Evolutionary conservation across 305 asterid genomes (phyloP), one percentile per base, ranked within the genome.

Genomic region (Solanum hybrid): DNA sequence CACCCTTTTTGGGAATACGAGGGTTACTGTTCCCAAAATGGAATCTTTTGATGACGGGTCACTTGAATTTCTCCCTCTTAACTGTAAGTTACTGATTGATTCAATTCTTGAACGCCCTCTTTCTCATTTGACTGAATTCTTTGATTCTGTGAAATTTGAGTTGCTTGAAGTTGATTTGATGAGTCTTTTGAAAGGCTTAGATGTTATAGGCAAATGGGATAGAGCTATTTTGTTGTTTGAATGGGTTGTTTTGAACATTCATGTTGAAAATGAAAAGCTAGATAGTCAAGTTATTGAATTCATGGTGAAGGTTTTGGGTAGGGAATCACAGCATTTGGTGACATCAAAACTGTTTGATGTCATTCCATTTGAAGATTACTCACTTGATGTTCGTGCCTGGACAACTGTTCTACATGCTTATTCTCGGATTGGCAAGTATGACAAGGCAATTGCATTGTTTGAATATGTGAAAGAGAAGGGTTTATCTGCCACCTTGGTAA

Each of bases 351-450:
- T 96, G 95, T 96, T 96, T 90, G 98, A 97, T 94, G 93, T 93
- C 8, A 96, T 97, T 91, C 96, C 95, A 17, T 89, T 93, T 34
- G 91, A 94, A 93, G 97, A 93, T 57, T 94, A 91, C 84, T 93
- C 92, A 1, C 90, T 96, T 7, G 98, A 97, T 93, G 94, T 96
- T 91, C 92, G 99, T 81, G 97, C 98, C 0, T 97, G 97, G 95
- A 97, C 98, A 11, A 93, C 98, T 20, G 93, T 97, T 41, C 90
- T 97, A 78, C 98, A 97, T 68, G 95, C 99, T 0, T 96, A 96
- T 92, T 95, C 98, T 9, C 97, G 98, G 61, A 93, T 97, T 83
- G 98, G 96, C 6, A 96, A 96, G 94, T 96, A 95, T 32, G 97
- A 95, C 1, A 97, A 94, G 93, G 98, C 99, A 2, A 94, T 95